Conservation (phyloP, 2,329 filamentous ascomycete genomes). For the Sclerotiophoma versabilis region DNA sequence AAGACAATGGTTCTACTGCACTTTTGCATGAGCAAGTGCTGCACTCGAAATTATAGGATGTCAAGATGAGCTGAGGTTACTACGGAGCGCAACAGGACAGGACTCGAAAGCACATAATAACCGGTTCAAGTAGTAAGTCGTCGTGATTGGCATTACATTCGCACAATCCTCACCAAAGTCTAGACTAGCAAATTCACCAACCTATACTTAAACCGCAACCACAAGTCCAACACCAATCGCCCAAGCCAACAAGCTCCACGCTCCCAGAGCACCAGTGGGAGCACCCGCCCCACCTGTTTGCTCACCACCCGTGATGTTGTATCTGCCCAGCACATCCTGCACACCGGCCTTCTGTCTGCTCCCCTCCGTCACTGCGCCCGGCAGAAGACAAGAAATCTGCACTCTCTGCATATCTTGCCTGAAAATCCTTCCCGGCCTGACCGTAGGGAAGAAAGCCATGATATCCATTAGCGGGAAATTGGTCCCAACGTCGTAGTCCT, state of each 20-base stretch:
- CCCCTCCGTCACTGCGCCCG: not conserved
- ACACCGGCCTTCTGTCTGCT: slow-evolving; percentile 1
- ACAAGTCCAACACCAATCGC: not conserved
- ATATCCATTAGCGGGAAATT: slow-evolving; percentile 10
- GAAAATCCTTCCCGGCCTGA: not conserved
- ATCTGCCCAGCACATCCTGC: not conserved
- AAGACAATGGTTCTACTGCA: not conserved
- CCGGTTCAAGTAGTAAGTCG: not conserved
- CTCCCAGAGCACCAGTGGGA: not conserved
- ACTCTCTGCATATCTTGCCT: not conserved
- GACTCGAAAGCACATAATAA: not conserved
- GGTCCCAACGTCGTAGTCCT: slow-evolving; percentile 7
- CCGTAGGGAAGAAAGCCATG: slow-evolving; percentile 4
- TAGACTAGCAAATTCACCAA: not conserved
- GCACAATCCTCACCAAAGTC: not conserved
- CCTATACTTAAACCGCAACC: not conserved
- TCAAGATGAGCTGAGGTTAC: not conserved
- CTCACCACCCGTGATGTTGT: not conserved
- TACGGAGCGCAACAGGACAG: not conserved
- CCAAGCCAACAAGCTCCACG: not conserved
- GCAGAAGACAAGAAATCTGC: slow-evolving; percentile 7
- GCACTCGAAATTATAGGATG: too few relatives aligned
- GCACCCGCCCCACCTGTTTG: not conserved
- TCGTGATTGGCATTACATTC: not conserved
- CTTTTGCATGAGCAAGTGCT: too few relatives aligned